Evolutionary conservation across 306 rosid species (phyloP), one percentile per base, ranked within the genome.

Genomic region (Quercus berberidifolia): DNA sequence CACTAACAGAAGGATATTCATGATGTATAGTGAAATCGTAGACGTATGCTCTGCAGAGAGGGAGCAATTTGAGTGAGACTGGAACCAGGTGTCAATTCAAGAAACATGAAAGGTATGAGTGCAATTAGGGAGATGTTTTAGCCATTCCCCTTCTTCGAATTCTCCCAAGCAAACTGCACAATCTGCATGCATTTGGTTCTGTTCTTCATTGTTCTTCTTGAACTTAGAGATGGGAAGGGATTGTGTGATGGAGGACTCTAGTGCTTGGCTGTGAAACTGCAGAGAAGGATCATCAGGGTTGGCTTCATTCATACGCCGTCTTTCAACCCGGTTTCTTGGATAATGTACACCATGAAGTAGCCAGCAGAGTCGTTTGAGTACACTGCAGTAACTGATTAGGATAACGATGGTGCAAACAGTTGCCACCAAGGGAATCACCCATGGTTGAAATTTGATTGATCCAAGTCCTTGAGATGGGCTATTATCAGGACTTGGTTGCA

Each of bases 81-180:
- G 80, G 81, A 89, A 77, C 92, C 92, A 85, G 19, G 77, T 74
- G 30, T 85, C 89, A 51, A 91, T 89, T 71, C 96, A 90, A 1
- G 83, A 81, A 82, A 80, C 86, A 74, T 87, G 93, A 41, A 87
- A 89, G 18, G 79, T 85, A 23, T 89, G 92, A 10, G 13, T 30
- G 38, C 90, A 92, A 19, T 64, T 80, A 0, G 93, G 91, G 46
- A 83, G 82, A 35, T 72, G 65, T 59, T 80, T 89, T 19, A 89
- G 35, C 90, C 82, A 74, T 43, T 89, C 92, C 25, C 88, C 90
- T 78, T 88, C 90, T 71, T 92, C 88, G 46, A 86, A 87, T 73
- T 90, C 94, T 5, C 82, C 94, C 28, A 89, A 72, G 76, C 93
- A 90, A 77, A 89, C 85, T 5, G 89, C 83, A 54, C 91, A 88